phyloP scores from a whole-genome alignment of 495 filamentous ascomycete genomes.

The Xylaria nigripes region DNA sequence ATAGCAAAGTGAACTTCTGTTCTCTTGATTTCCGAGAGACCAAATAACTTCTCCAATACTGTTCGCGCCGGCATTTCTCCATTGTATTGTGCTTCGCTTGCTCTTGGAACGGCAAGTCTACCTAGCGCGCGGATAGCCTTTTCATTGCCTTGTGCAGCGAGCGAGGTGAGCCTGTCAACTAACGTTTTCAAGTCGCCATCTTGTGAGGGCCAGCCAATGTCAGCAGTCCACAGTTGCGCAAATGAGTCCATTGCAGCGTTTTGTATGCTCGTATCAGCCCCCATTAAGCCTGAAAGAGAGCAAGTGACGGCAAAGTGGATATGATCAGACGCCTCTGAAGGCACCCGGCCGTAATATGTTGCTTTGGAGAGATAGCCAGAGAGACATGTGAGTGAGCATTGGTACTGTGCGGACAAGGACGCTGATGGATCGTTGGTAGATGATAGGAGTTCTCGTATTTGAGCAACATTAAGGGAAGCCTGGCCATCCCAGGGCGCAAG shows the following conservation, averaged over 20 bases:
- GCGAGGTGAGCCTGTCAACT: constrained; percentile 49
- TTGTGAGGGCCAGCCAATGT: constrained; percentile 17
- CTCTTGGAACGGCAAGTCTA: constrained; percentile 48
- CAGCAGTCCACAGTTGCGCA: constrained; percentile 66
- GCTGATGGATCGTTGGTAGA: constrained; percentile 16
- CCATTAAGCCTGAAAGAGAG: constrained; percentile 13
- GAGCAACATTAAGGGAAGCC: constrained; percentile 11
- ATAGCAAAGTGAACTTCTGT: constrained; percentile 81
- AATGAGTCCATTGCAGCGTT: constrained; percentile 54
- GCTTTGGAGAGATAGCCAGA: constrained; percentile 21
- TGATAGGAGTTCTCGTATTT: constrained; percentile 14
- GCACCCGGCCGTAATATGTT: constrained; percentile 14
- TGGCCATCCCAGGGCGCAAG: constrained; percentile 39
- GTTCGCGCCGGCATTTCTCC: constrained; percentile 23
- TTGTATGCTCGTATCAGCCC: constrained; percentile 26
- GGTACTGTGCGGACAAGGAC: constrained; percentile 21
- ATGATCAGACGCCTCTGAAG: constrained; percentile 15
- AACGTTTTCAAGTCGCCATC: constrained; percentile 29
- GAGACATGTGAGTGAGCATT: constrained; percentile 22
- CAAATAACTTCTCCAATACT: constrained; percentile 57
- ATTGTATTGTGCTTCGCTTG: constrained; percentile 11
- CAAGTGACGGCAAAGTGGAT: constrained; percentile 16
- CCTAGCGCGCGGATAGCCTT: constrained; percentile 71
- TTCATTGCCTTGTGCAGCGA: constrained; percentile 74
- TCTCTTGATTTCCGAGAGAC: constrained; percentile 71